Percentiles rank a stretch among this genome's conserved stretches.
Evolutionary conservation across 805 yeast genomes (phyloP).

Genomic region (Lipomyces oligophaga): DNA sequence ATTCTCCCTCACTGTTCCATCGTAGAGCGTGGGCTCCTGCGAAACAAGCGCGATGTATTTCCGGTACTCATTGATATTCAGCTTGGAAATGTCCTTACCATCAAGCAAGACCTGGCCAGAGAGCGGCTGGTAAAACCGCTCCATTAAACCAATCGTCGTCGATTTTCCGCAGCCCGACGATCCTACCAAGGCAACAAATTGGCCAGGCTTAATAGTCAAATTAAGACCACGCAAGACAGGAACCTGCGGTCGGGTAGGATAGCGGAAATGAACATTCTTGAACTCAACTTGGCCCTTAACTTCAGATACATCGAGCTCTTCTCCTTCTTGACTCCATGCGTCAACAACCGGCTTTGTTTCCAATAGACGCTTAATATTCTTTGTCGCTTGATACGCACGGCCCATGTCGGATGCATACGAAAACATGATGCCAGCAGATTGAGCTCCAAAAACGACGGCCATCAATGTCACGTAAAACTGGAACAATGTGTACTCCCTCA

Average conservation of each 20-base stretch:
- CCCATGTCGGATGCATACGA: slow-evolving; percentile 46
- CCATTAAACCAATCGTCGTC: slow-evolving; percentile 49
- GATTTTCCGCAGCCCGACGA: slow-evolving; percentile 58
- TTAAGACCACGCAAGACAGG: slow-evolving; percentile 34
- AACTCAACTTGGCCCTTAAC: slow-evolving; percentile 52
- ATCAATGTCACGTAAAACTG: slow-evolving; percentile 43
- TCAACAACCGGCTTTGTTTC: slow-evolving; percentile 40
- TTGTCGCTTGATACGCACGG: slow-evolving; percentile 42
- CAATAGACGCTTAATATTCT: slow-evolving; percentile 36
- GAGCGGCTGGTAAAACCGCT: slow-evolving; percentile 51
- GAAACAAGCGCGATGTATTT: slow-evolving; percentile 56
- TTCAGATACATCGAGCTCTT: slow-evolving; percentile 29
- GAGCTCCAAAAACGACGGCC: slow-evolving; percentile 43
- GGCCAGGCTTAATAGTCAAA: slow-evolving; percentile 59
- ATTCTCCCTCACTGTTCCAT: slow-evolving; percentile 76
- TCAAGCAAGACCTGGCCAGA: slow-evolving; percentile 52
- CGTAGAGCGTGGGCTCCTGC: slow-evolving; percentile 60
- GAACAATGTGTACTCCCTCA: slow-evolving; percentile 35
- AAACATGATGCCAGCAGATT: slow-evolving; percentile 44
- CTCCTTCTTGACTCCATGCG: slow-evolving; percentile 36
- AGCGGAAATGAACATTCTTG: slow-evolving; percentile 35
- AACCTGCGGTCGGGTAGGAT: slow-evolving; percentile 36
- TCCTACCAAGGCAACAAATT: slow-evolving; percentile 74
- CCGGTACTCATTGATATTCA: slow-evolving; percentile 52
- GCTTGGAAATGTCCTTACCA: slow-evolving; percentile 47